phyloP scores from a whole-genome alignment of 1,284 basidiomycete species.

The Fomitopsis betulina region DNA sequence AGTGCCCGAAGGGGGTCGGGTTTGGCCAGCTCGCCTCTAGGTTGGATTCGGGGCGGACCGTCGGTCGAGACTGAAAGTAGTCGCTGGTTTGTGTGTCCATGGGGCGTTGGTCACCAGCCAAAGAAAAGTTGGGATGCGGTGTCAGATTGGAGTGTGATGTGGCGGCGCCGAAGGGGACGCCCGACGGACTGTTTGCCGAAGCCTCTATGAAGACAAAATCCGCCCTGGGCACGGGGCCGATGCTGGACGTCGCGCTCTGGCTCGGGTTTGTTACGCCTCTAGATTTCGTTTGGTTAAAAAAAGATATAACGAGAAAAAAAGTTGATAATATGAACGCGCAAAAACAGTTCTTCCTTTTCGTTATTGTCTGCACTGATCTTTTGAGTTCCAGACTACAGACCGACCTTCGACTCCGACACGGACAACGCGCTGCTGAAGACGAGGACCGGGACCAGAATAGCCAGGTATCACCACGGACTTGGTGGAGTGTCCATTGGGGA shows the following conservation, averaged over 20 bases:
- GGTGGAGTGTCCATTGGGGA: background rate
- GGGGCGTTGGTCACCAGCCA: background rate
- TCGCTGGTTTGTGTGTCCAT: background rate
- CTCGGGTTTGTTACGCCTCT: background rate
- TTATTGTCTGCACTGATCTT: background rate
- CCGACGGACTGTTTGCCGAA: background rate
- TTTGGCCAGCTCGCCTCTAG: background rate
- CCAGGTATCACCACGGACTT: background rate
- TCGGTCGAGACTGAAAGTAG: background rate
- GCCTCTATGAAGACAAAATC: background rate
- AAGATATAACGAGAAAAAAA: background rate
- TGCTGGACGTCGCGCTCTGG: background rate
- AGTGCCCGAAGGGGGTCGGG: background rate
- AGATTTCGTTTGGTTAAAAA: background rate
- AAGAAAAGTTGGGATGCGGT: background rate
- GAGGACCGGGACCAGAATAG: background rate
- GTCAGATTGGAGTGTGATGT: background rate
- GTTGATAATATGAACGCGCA: background rate
- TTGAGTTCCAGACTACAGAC: background rate
- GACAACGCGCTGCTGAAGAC: background rate
- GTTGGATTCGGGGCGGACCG: background rate
- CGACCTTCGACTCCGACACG: background rate
- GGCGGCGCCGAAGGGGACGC: background rate
- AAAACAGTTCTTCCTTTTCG: background rate
- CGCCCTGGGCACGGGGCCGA: background rate